These are phyloP conservation scores for Pyracantha coccinea DNA, from an alignment of 331 rosid species.

Conservation along the genomic window DNA sequence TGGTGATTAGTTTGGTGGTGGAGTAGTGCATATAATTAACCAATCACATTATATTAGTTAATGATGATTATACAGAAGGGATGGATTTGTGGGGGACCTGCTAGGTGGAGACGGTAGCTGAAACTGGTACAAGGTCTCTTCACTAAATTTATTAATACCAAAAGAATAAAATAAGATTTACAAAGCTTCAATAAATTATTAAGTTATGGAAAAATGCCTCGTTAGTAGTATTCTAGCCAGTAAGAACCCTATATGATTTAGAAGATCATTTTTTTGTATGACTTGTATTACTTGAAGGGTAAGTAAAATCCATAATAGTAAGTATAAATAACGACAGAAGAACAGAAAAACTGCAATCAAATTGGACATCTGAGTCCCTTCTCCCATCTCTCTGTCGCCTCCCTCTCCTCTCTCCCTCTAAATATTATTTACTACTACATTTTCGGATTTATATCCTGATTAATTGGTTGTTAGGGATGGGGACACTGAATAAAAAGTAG, in stretches of 20 bases:
- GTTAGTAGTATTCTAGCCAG: background rate
- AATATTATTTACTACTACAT: too few relatives aligned
- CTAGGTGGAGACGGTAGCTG: background rate
- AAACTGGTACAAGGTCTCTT: conserved; percentile 4
- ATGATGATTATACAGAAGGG: background rate
- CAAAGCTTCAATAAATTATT: background rate
- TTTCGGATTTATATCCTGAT: background rate
- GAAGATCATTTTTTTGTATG: too few relatives aligned
- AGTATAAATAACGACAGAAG: too few relatives aligned
- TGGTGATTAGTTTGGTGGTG: conserved; percentile 1
- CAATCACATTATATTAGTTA: background rate
- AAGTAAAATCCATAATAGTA: too few relatives aligned
- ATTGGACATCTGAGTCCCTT: too few relatives aligned
- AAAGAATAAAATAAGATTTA: background rate
- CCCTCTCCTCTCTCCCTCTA: too few relatives aligned
- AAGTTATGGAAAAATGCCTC: background rate
- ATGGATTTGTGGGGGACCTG: background rate
- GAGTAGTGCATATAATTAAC: conserved; percentile 1
- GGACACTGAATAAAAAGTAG: background rate
- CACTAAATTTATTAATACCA: background rate
- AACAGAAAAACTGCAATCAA: too few relatives aligned
- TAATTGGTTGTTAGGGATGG: background rate
- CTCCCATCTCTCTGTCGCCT: too few relatives aligned
- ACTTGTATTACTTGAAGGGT: too few relatives aligned
- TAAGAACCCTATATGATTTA: too few relatives aligned